Evolutionary conservation across 225 moss, liverwort and hornwort species (phyloP).

Genomic region (Takakia lepidozioides): DNA sequence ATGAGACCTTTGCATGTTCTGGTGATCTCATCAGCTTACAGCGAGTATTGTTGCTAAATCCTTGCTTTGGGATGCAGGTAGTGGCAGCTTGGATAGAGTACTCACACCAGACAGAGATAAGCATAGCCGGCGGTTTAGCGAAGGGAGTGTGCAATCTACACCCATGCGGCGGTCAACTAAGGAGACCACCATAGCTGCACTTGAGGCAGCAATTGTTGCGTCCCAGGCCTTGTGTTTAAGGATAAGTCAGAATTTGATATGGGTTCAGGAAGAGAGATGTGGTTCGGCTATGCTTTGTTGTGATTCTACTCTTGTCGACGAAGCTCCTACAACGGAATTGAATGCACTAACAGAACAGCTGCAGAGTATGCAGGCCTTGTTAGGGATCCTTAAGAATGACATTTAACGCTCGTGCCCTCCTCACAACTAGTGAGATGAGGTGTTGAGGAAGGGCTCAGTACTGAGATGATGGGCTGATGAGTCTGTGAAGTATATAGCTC

Average conservation of each 20-base stretch:
- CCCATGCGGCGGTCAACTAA: slow-evolving; percentile 32
- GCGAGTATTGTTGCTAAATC: no score
- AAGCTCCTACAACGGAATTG: slow-evolving; percentile 18
- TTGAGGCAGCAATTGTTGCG: slow-evolving; percentile 66
- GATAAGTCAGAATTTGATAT: slow-evolving; percentile 42
- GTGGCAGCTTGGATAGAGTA: slow-evolving; percentile 72
- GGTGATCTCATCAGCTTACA: no score
- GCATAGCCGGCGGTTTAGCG: slow-evolving; percentile 36
- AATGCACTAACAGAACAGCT: slow-evolving; percentile 52
- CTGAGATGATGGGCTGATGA: no score
- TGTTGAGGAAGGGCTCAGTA: no score
- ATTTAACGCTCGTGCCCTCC: slow-evolving; percentile 18
- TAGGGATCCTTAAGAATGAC: slow-evolving; percentile 50
- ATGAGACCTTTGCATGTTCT: no score
- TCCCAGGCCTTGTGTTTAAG: slow-evolving; percentile 55
- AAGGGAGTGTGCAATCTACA: slow-evolving; percentile 30
- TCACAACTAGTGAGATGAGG: no score
- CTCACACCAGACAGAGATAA: slow-evolving; percentile 65
- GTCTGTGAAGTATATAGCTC: no score
- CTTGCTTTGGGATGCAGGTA: slow-evolving; percentile 35
- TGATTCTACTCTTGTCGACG: no score
- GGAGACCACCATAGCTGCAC: slow-evolving; percentile 44
- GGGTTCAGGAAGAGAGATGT: no score
- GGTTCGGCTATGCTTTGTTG: no score
- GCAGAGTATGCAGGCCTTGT: slow-evolving; percentile 41